These are phyloP conservation scores for Trametes gibbosa DNA, from an alignment of 768 basidiomycete genomes.

Conservation along the genomic window DNA sequence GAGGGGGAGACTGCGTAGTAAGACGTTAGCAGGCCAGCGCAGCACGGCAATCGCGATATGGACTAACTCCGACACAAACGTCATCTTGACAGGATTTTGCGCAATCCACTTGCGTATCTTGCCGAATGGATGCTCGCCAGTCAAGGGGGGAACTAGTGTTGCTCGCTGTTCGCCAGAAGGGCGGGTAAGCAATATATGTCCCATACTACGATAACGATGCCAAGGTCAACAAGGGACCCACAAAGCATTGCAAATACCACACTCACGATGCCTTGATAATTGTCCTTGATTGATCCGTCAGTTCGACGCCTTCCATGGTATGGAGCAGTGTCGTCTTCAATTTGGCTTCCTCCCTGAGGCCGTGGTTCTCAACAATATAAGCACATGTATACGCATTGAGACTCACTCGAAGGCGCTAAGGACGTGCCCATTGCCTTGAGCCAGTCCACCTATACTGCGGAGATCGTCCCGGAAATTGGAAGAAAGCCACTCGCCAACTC, in stretches of 20 bases:
- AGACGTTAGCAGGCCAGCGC: background rate
- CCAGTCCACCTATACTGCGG: conserved; percentile 38
- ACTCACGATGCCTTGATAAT: conserved; percentile 28
- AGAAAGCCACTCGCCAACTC: conserved; percentile 60
- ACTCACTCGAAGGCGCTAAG: conserved; percentile 38
- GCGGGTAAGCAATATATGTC: conserved; percentile 55
- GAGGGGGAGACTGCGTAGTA: conserved; percentile 37
- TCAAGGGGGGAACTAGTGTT: conserved; percentile 48
- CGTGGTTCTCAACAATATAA: background rate
- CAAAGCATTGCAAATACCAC: background rate
- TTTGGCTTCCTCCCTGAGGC: conserved; percentile 10
- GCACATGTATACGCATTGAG: background rate
- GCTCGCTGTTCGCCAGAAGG: conserved; percentile 32
- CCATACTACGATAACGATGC: conserved; percentile 40
- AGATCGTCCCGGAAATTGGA: conserved; percentile 34
- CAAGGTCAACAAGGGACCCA: background rate
- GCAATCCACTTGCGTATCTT: conserved; percentile 47
- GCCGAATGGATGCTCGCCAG: conserved; percentile 38
- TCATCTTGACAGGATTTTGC: conserved; percentile 29
- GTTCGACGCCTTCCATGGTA: background rate
- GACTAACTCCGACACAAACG: conserved; percentile 55
- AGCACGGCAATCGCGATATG: conserved; percentile 4
- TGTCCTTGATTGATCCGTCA: background rate
- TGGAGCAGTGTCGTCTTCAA: conserved; percentile 12
- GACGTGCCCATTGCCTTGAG: conserved; percentile 33